A percentile compares a stretch with the other conserved stretches of the same genome.
These are phyloP conservation scores for Thelonectria blattea DNA, from an alignment of 2,329 filamentous ascomycete species.

Conservation along the genomic window DNA sequence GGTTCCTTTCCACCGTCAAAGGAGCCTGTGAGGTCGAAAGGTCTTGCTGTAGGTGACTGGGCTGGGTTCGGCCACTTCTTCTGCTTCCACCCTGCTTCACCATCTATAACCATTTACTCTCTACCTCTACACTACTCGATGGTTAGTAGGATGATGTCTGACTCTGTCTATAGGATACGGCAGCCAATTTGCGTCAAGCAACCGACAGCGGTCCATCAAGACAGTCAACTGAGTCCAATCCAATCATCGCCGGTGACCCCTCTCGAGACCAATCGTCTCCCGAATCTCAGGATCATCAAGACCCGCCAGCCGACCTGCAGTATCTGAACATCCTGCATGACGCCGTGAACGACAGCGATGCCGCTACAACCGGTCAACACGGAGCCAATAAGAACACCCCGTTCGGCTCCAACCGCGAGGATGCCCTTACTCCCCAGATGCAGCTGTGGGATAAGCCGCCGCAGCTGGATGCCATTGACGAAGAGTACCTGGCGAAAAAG, in stretches of 20 bases:
- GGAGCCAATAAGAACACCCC: neutral
- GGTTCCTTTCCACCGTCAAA: neutral
- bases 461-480: constrained; percentile 17
- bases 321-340: constrained; percentile 30
- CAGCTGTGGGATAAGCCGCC: constrained; percentile 15
- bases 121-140: neutral
- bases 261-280: neutral
- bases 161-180: neutral
- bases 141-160: neutral
- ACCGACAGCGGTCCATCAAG: neutral
- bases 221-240: neutral
- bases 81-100: neutral
- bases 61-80: neutral
- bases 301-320: constrained; percentile 8
- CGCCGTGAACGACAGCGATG: neutral
- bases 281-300: neutral
- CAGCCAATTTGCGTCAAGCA: too few species aligned
- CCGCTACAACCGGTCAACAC: neutral
- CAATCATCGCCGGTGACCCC: neutral
- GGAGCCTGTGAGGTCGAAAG: neutral
- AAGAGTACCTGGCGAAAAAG: constrained; percentile 28
- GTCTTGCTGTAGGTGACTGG: neutral
- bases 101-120: neutral
- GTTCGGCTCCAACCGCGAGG: neutral
- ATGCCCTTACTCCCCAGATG: constrained; percentile 7